Evolutionary conservation across 495 filamentous ascomycete genomes (phyloP).

Genomic region (Penicillium parvum): DNA sequence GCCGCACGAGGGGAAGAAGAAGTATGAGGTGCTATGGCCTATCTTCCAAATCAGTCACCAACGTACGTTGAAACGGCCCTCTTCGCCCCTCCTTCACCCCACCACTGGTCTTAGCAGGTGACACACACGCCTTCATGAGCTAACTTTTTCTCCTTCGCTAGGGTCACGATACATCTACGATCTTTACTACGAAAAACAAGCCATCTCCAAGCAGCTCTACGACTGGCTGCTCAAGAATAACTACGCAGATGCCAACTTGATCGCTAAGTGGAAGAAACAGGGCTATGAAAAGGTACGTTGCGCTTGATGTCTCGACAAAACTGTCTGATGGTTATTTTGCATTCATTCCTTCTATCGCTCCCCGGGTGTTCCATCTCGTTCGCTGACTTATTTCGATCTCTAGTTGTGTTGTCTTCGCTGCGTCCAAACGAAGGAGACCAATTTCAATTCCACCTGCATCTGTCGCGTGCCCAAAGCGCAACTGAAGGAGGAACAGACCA

Average conservation of each 20-base stretch:
- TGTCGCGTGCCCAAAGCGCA: constrained; percentile 92
- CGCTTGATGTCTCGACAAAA: background rate
- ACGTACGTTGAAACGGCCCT: constrained; percentile 51
- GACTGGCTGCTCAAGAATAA: constrained; percentile 96
- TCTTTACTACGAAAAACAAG: constrained; percentile 95
- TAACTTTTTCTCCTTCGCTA: constrained; percentile 20
- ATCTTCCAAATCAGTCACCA: constrained; percentile 98
- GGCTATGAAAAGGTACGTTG: constrained; percentile 88
- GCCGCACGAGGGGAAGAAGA: constrained; percentile 70
- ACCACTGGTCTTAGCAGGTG: background rate
- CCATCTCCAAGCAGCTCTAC: constrained; percentile 85
- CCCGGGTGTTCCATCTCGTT: too few relatives aligned
- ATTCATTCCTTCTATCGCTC: too few relatives aligned
- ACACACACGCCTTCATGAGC: background rate
- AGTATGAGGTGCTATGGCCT: constrained; percentile 89
- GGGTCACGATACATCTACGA: constrained; percentile 91
- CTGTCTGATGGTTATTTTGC: too few relatives aligned
- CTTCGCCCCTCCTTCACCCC: constrained; percentile 2
- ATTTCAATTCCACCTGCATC: constrained; percentile 96
- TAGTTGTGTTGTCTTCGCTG: constrained; percentile 91
- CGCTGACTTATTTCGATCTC: background rate
- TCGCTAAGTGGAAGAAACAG: constrained; percentile 99
- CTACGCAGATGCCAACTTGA: constrained; percentile 90
- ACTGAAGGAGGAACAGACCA: constrained; percentile 82
- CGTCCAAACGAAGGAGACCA: constrained; percentile 98